Conservation (phyloP, 2,329 filamentous ascomycete genomes). For the Diaporthe sp. region DNA sequence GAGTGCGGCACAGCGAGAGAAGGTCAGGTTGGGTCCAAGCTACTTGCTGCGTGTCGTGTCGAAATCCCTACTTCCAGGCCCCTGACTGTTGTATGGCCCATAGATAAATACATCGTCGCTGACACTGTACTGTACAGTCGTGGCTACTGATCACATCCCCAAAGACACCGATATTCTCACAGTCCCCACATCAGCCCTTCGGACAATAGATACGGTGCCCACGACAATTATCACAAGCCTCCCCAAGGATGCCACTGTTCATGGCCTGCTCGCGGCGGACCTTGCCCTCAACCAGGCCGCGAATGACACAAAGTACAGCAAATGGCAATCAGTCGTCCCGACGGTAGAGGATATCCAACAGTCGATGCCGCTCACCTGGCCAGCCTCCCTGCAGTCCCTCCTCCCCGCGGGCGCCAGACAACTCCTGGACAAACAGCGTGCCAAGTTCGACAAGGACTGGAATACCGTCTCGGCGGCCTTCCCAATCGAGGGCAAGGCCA, state of each 20-base stretch:
- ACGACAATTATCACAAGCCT: conserved; percentile 62
- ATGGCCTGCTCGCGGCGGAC: conserved; percentile 78
- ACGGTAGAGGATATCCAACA: conserved; percentile 64
- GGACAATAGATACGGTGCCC: conserved; percentile 72
- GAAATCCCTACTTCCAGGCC: no score
- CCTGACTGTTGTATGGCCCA: neutral
- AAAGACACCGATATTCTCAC: conserved; percentile 43
- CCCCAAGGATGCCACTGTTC: conserved; percentile 67
- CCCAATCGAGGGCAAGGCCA: conserved; percentile 43
- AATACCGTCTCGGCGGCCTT: conserved; percentile 44
- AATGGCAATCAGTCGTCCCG: conserved; percentile 78
- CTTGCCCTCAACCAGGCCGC: conserved; percentile 64
- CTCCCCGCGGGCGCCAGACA: conserved; percentile 56
- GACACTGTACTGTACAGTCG: neutral
- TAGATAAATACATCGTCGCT: neutral
- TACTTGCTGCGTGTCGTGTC: neutral
- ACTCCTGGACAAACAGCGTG: conserved; percentile 64
- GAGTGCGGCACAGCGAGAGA: neutral
- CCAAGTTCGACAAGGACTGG: conserved; percentile 55
- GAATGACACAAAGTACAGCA: conserved; percentile 54
- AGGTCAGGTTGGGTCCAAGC: no score
- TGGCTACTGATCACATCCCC: conserved; percentile 24
- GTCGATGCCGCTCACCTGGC: conserved; percentile 61
- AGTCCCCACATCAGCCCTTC: conserved; percentile 70
- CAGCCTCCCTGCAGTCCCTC: conserved; percentile 53